phyloP scores from a whole-genome alignment of 306 rosid species.

The Rosa persica region DNA sequence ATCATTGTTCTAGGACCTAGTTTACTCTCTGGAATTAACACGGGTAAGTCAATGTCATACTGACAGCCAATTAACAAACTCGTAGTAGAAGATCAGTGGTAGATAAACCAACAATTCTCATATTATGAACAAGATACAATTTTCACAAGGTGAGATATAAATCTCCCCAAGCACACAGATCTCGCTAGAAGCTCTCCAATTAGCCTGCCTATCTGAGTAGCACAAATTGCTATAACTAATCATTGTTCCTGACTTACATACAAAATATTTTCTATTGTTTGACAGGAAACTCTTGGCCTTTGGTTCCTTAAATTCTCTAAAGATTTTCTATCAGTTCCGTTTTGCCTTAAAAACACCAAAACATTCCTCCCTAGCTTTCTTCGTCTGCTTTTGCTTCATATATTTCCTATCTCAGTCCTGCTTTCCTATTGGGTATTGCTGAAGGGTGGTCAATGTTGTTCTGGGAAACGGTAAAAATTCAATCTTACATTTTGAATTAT shows the following conservation, averaged over 20 bases:
- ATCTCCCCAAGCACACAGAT: neutral
- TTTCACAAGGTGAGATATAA: neutral
- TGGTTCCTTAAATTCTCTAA: neutral
- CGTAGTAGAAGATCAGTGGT: neutral
- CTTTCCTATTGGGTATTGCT: too few relatives aligned
- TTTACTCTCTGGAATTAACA: neutral
- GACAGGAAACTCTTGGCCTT: neutral
- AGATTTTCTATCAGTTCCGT: too few relatives aligned
- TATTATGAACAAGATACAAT: neutral
- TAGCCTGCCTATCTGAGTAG: conserved; percentile 12
- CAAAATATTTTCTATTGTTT: neutral
- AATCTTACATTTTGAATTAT: too few relatives aligned
- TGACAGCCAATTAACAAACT: neutral
- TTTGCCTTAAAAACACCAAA: too few relatives aligned
- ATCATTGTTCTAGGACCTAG: neutral
- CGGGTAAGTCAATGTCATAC: neutral
- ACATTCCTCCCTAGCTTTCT: too few relatives aligned
- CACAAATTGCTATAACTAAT: neutral
- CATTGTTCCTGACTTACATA: neutral
- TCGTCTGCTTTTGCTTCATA: too few relatives aligned
- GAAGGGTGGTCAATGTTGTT: too few relatives aligned
- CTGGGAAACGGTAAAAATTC: too few relatives aligned
- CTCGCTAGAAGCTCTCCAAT: neutral
- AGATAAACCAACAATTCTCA: neutral
- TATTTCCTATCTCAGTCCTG: too few relatives aligned